Evolutionary conservation across 1,139 yeast genomes (phyloP), one percentile per base, ranked within the genome.

Genomic region (Candida labiduridarum): DNA sequence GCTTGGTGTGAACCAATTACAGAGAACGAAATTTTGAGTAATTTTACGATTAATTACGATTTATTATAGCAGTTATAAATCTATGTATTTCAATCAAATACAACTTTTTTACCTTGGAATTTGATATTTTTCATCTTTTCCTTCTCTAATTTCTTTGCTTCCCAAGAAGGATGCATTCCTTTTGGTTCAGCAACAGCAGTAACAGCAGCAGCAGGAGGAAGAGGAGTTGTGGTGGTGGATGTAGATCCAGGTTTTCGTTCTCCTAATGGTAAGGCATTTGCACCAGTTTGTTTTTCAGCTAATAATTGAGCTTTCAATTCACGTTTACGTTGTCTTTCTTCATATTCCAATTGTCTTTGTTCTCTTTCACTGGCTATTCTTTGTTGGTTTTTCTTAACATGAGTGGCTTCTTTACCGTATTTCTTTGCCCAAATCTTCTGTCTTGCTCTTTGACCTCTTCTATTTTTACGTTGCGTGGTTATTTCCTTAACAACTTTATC

Each of bases 401-500:
- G 99, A 52, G 84, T 86, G n/a, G 99, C 99, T 36, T 76, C 75
- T 34, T 70, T 68, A 36, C 99, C 99, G 64, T 78, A 94, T 66
- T 94, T 94, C 68, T 80, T 74, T 62, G 91, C 99, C 97, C 98
- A 92, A 49, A 94, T 90, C 72, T 88, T 87, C 66, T 94, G 95
- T 70, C 99, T 84, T 1, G 97, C 99, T 58, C 98, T 78, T 74
- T 95, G 99, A 18, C 99, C 99, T 64, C 97, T 83, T 69, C 99
- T 80, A 66, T 94, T 95, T 61, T 91, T 91, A 56, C 95, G 80
- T 54, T 69, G 73, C 16, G 67, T 60, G 48, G 79, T 75, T 25
- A 79, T 78, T 46, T 78, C 77, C 56, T 82, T 79, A 7, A 86
- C 91, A 1, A 83, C 77, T 41, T 72, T 68, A 56, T 88, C 92